Conservation (phyloP, 768 basidiomycete genomes). For the Lentinula sp. region DNA sequence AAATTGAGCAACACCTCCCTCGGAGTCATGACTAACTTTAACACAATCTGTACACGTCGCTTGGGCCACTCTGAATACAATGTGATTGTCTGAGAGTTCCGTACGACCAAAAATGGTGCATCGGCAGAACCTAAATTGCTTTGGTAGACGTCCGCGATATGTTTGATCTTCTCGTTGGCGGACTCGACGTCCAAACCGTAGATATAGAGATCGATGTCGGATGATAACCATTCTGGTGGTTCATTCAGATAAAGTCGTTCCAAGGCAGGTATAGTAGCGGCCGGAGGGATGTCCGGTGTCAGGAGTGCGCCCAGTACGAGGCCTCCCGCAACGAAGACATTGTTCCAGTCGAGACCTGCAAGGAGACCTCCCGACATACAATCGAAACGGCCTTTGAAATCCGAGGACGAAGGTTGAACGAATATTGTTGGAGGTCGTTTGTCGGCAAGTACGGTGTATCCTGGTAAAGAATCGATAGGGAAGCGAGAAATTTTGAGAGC, state of each 20-base stretch:
- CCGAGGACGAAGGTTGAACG: constrained; percentile 8
- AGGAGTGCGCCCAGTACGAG: constrained; percentile 11
- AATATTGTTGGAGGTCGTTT: constrained; percentile 2
- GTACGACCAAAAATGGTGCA: constrained; percentile 11
- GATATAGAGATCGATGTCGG: constrained; percentile 14
- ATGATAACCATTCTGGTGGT: constrained; percentile 8
- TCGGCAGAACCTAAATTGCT: constrained; percentile 6
- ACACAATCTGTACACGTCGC: constrained; percentile 12
- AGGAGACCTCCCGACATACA: constrained; percentile 12
- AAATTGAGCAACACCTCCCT: constrained; percentile 12
- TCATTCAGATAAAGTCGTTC: constrained; percentile 1
- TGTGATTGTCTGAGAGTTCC: constrained; percentile 14
- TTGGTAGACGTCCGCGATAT: constrained; percentile 10
- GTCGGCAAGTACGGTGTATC: constrained; percentile 9
- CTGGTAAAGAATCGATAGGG: constrained; percentile 7
- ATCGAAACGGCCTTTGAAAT: constrained; percentile 9
- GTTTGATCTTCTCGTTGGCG: constrained; percentile 11
- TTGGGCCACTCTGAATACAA: constrained; percentile 12
- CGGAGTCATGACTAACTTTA: constrained; percentile 12
- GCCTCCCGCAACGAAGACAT: constrained; percentile 13
- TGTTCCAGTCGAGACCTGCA: constrained; percentile 11
- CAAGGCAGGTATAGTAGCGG: background rate
- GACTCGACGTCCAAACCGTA: constrained; percentile 7
- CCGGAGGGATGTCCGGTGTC: constrained; percentile 6
- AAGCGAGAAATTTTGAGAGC: constrained; percentile 2